phyloP scores from a whole-genome alignment of 2,329 filamentous ascomycete species.

The Didymella segeticola region DNA sequence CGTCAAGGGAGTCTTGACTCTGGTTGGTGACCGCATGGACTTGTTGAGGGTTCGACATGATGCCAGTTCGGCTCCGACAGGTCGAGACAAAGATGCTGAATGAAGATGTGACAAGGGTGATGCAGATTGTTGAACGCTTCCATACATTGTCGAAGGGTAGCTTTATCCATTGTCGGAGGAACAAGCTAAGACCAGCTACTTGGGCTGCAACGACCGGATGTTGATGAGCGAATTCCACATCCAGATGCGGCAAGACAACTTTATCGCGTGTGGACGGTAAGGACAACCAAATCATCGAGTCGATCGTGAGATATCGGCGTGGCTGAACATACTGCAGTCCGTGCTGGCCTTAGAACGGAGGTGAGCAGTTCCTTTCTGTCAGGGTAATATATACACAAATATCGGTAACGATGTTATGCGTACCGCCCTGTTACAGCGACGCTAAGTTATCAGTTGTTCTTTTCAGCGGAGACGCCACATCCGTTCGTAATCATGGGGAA shows the following conservation, averaged over 20 bases:
- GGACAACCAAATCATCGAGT: conserved; percentile 18
- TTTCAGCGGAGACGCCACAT: conserved; percentile 10
- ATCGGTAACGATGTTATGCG: conserved; percentile 10
- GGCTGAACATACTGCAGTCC: conserved; percentile 34
- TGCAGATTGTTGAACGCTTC: conserved; percentile 25
- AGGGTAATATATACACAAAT: conserved; percentile 26
- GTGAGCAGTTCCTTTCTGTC: conserved; percentile 23
- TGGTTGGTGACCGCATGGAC: conserved; percentile 20
- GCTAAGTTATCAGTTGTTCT: conserved; percentile 1
- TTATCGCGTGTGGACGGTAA: conserved; percentile 25
- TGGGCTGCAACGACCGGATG: conserved; percentile 21
- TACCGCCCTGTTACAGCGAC: conserved; percentile 19
- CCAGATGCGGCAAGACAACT: conserved; percentile 27
- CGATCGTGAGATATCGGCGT: conserved; percentile 20
- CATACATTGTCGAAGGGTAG: conserved; percentile 28
- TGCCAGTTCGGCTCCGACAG: conserved; percentile 16
- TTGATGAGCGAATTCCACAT: conserved; percentile 24
- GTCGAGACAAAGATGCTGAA: conserved; percentile 29
- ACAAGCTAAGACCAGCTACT: conserved; percentile 33
- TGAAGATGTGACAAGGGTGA: conserved; percentile 29
- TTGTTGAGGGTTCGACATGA: conserved; percentile 32
- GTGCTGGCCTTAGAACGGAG: conserved; percentile 27
- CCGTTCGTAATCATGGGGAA: neutral
- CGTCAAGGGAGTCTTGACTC: conserved; percentile 36
- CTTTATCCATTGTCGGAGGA: conserved; percentile 32